phyloP scores from a whole-genome alignment of 106 monocot species.

The Xerophyta viscosa region DNA sequence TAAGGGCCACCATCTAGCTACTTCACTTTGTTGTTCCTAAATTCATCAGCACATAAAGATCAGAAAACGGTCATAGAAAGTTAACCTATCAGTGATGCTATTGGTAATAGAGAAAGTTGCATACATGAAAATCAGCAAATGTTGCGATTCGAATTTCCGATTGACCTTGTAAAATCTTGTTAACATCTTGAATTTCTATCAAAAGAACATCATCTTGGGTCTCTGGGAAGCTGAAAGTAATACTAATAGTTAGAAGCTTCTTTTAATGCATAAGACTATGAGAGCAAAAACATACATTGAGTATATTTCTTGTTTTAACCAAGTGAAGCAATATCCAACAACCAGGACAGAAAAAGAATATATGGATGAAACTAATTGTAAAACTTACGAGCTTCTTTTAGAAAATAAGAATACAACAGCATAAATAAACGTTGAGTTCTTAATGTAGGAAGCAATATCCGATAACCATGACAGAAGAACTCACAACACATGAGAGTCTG shows the following conservation, averaged over 20 bases:
- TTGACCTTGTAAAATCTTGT: conserved; percentile 38
- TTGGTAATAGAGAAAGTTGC: conserved; percentile 5
- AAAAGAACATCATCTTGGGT: conserved; percentile 57
- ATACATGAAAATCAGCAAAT: conserved; percentile 57
- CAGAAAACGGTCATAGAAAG: too few species aligned
- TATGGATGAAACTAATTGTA: too few species aligned
- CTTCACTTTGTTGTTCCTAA: conserved; percentile 31
- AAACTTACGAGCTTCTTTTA: too few species aligned
- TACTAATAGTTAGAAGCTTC: neutral
- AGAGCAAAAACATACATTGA: too few species aligned
- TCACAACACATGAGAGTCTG: conserved; percentile 73
- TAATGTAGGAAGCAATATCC: too few species aligned
- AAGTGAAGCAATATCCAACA: too few species aligned
- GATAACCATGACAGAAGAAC: conserved; percentile 7
- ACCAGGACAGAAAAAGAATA: too few species aligned
- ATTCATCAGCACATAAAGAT: neutral
- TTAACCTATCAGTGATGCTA: too few species aligned
- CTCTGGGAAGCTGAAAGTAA: conserved; percentile 60
- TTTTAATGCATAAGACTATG: neutral
- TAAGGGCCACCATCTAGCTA: conserved; percentile 74
- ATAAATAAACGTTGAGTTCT: too few species aligned
- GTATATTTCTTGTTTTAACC: too few species aligned
- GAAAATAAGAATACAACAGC: too few species aligned
- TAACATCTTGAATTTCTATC: conserved; percentile 50
- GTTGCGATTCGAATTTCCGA: conserved; percentile 58